Evolutionary conservation across 345 rosid genomes (phyloP), one percentile per base, ranked within the genome.

Genomic region (Aurinia saxatilis): DNA sequence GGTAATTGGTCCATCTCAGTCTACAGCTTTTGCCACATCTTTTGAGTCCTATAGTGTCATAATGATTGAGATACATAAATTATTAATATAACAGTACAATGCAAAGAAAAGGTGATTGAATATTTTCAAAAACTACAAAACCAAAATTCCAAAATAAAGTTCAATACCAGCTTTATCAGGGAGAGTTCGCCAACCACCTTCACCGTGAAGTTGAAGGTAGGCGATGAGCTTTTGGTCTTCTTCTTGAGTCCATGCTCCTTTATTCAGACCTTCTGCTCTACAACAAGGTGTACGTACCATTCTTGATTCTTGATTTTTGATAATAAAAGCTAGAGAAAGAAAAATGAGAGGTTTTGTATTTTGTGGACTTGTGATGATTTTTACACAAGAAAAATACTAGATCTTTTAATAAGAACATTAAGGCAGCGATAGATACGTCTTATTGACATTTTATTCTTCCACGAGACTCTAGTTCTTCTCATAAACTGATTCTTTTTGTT

Each of bases 1-100:
- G 73, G 18, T 78, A 78, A 71, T 78, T 78, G 1, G 69, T 64
- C 81, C 81, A 78, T 63, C 81, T 78, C 23, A 78, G 19, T 60
- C 81, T 74, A 17, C 81, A 78, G 49, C 81, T 78, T 70, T 78
- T 78, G 40, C 81, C 81, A 60, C 81, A 74, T 64, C 81, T 78
- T 53, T 71, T 70, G 7, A 78, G 79, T 16, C 78, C 81, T 78
- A 47, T 7, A 31, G 15, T 16, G 6, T 44, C 38, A 4, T 14
- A 40, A 53, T 36, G 11, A 54, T 60, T 37, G 5, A 8, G 16
- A 45, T 13, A 23, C 12, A 50, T 13, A 52, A 42, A 45, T 35
- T 47, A 37, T 59, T 15, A 50, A 23, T 23, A 12, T 21, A 41
- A 41, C 38, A 27, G 52, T 29, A 29, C 4, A 35, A 60, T 49